Conservation (phyloP, 495 filamentous ascomycete genomes). For the Xylaria bambusicola region DNA sequence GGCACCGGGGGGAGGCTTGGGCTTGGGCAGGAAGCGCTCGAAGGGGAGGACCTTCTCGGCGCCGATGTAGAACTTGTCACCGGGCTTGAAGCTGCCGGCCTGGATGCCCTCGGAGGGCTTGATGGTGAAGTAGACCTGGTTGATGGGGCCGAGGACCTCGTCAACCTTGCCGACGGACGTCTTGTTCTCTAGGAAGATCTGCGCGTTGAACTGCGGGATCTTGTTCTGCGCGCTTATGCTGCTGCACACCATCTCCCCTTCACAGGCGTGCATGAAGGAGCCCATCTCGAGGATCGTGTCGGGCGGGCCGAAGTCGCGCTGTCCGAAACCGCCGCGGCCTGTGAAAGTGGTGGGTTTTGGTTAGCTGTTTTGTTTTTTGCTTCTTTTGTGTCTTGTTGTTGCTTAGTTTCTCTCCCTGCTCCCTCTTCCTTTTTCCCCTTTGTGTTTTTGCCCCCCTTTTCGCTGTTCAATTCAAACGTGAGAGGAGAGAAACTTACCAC, state of each 20-base stretch:
- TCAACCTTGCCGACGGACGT: conserved; percentile 88
- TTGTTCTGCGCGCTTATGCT: conserved; percentile 94
- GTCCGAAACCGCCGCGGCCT: conserved; percentile 57
- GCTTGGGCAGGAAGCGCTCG: conserved; percentile 95
- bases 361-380: conserved; percentile 9
- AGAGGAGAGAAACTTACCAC: conserved; percentile 20
- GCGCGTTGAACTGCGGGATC: conserved; percentile 98
- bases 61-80: conserved; percentile 96
- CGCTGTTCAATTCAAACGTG: background rate
- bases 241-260: conserved; percentile 95
- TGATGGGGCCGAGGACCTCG: conserved; percentile 92
- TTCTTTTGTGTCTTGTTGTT: background rate
- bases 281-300: conserved; percentile 74
- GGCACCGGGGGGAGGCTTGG: conserved; percentile 75
- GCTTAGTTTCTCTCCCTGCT: background rate
- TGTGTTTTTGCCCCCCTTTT: too few species aligned
- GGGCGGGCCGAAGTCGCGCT: conserved; percentile 57
- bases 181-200: conserved; percentile 98
- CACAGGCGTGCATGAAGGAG: conserved; percentile 86
- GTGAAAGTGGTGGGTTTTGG: background rate
- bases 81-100: conserved; percentile 87
- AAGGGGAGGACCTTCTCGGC: conserved; percentile 91
- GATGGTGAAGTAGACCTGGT: conserved; percentile 96
- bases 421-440: too few species aligned
- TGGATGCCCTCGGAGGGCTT: conserved; percentile 95